Percentiles rank a stretch among this genome's conserved stretches.
phyloP scores from a whole-genome alignment of 495 filamentous ascomycete genomes.

The Tirmania nivea region DNA sequence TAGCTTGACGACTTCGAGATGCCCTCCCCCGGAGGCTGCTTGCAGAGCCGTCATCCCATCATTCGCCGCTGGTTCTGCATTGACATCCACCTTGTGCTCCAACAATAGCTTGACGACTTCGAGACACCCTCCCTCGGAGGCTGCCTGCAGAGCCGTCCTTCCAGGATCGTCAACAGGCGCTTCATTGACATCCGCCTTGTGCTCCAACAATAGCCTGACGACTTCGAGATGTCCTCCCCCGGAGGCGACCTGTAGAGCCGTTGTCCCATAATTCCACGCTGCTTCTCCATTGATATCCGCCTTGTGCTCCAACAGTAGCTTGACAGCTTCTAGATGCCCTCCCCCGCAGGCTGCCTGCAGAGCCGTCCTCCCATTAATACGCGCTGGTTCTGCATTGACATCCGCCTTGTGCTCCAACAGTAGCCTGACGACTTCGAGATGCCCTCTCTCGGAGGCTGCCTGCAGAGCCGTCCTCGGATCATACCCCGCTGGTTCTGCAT shows the following conservation, averaged over 20 bases:
- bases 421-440: neutral
- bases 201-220: neutral
- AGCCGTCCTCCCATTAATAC: neutral
- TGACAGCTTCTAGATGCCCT: slow-evolving; percentile 9
- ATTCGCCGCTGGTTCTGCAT: neutral
- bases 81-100: neutral
- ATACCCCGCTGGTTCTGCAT: neutral
- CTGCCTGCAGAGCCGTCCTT: slow-evolving; percentile 1
- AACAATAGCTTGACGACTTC: slow-evolving; percentile 4
- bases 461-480: slow-evolving; percentile 1
- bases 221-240: neutral
- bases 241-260: neutral
- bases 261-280: too few species aligned
- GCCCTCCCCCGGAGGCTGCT: neutral
- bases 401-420: neutral
- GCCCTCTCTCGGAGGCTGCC: neutral
- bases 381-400: neutral
- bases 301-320: slow-evolving; percentile 5
- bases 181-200: neutral
- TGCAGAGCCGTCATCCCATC: slow-evolving; percentile 1
- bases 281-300: neutral
- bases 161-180: too few species aligned
- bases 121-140: neutral
- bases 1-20: neutral
- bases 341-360: slow-evolving; percentile 1